Percentiles rank a stretch among this genome's conserved stretches.
These are phyloP conservation scores for Cutaneotrichosporon cyanovorans DNA, from an alignment of 1,284 basidiomycete species.

Conservation along the genomic window DNA sequence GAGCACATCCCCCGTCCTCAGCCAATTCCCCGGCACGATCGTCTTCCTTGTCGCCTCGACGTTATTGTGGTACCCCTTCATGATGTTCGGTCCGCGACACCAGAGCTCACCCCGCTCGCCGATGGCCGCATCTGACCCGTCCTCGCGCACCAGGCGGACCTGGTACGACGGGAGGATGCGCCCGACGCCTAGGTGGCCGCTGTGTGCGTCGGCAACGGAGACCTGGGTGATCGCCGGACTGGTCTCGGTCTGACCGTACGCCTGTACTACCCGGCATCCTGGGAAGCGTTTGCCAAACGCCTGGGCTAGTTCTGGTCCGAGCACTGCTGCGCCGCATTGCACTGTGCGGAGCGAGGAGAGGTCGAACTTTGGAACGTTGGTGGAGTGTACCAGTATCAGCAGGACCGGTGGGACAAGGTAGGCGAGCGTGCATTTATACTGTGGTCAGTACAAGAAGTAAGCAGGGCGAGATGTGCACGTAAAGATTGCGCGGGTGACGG, in stretches of 20 bases:
- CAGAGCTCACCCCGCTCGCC: constrained; percentile 69
- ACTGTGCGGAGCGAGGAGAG: constrained; percentile 56
- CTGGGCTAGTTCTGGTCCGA: constrained; percentile 48
- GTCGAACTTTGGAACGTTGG: constrained; percentile 61
- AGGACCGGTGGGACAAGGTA: constrained; percentile 79
- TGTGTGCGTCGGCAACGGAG: constrained; percentile 19
- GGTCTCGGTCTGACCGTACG: constrained; percentile 48
- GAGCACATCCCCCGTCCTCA: constrained; percentile 75
- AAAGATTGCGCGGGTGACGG: too few relatives aligned
- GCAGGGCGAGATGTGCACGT: not conserved
- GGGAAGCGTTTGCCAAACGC: constrained; percentile 19
- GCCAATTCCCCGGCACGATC: constrained; percentile 53
- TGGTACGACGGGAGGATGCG: constrained; percentile 68
- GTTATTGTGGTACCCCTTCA: constrained; percentile 11
- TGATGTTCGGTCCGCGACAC: constrained; percentile 62
- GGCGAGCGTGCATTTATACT: constrained; percentile 56
- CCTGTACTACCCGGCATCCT: constrained; percentile 31
- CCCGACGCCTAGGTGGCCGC: constrained; percentile 50
- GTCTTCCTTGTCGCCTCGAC: constrained; percentile 3
- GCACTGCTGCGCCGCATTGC: constrained; percentile 73
- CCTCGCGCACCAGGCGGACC: constrained; percentile 56
- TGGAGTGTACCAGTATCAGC: constrained; percentile 49
- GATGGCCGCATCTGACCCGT: constrained; percentile 46
- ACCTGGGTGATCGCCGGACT: constrained; percentile 41
- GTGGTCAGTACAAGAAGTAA: not conserved